These are phyloP conservation scores for Parafenestella ontariensis DNA, from an alignment of 2,329 filamentous ascomycete genomes.

Conservation along the genomic window DNA sequence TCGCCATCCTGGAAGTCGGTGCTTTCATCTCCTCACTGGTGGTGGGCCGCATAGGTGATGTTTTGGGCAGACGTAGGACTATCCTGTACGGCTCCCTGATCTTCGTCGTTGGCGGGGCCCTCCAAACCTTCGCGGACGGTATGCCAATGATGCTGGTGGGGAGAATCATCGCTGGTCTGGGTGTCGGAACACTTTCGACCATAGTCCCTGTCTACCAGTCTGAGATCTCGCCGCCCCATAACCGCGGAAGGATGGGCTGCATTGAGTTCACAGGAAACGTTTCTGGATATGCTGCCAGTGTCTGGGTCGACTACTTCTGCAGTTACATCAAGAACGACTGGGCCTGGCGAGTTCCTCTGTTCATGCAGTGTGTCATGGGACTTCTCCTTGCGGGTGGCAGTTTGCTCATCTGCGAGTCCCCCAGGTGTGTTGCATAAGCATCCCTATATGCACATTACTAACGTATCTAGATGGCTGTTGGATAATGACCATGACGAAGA, in stretches of 20 bases:
- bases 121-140: constrained; percentile 81
- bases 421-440: constrained; percentile 67
- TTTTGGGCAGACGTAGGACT: constrained; percentile 86
- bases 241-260: constrained; percentile 91
- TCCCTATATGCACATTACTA: constrained; percentile 8
- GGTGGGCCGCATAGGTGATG: constrained; percentile 88
- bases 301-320: constrained; percentile 99
- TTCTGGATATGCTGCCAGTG: constrained; percentile 91
- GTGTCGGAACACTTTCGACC: constrained; percentile 59
- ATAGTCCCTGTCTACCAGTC: constrained; percentile 63
- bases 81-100: constrained; percentile 93
- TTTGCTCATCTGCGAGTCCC: constrained; percentile 93
- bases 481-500: constrained; percentile 99
- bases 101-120: constrained; percentile 81
- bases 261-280: constrained; percentile 99
- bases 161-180: constrained; percentile 59
- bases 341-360: constrained; percentile 88
- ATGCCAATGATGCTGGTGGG: constrained; percentile 83
- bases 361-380: constrained; percentile 96
- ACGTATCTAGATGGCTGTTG: constrained; percentile 78
- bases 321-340: constrained; percentile 84
- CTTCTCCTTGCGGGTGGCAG: constrained; percentile 83
- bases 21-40: constrained; percentile 88
- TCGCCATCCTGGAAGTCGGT: constrained; percentile 93
- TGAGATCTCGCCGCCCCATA: constrained; percentile 84